phyloP scores from a whole-genome alignment of 306 rosid species.

The Potentilla sterilis region DNA sequence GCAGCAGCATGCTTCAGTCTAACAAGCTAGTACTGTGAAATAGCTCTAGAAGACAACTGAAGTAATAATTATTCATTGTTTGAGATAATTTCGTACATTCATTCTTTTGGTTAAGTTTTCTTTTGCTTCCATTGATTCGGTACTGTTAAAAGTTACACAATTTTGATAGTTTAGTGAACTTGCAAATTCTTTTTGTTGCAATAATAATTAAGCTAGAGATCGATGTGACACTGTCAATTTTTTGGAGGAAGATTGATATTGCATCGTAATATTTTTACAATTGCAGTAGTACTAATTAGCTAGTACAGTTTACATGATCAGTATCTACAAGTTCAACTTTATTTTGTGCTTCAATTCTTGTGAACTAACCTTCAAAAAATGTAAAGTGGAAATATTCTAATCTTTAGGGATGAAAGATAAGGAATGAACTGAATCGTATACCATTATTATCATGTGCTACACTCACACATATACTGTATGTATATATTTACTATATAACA shows the following conservation, averaged over 20 bases:
- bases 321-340: background rate
- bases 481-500: too few relatives aligned
- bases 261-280: background rate
- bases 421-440: background rate
- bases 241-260: background rate
- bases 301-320: background rate
- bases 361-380: background rate
- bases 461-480: too few relatives aligned
- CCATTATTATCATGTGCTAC: background rate
- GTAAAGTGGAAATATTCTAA: background rate
- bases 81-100: background rate
- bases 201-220: background rate
- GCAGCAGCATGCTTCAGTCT: slow-evolving; percentile 41
- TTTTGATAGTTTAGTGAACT: background rate
- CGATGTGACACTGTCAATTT: background rate
- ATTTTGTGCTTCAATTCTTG: background rate
- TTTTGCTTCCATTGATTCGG: background rate
- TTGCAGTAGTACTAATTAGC: background rate
- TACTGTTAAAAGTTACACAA: background rate
- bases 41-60: slow-evolving; percentile 3
- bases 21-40: slow-evolving; percentile 27
- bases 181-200: background rate
- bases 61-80: slow-evolving; percentile 5
- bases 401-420: background rate
- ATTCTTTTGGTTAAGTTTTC: background rate